Evolutionary conservation across 495 filamentous ascomycete genomes (phyloP).

Genomic region (Podospora pseudopauciseta): DNA sequence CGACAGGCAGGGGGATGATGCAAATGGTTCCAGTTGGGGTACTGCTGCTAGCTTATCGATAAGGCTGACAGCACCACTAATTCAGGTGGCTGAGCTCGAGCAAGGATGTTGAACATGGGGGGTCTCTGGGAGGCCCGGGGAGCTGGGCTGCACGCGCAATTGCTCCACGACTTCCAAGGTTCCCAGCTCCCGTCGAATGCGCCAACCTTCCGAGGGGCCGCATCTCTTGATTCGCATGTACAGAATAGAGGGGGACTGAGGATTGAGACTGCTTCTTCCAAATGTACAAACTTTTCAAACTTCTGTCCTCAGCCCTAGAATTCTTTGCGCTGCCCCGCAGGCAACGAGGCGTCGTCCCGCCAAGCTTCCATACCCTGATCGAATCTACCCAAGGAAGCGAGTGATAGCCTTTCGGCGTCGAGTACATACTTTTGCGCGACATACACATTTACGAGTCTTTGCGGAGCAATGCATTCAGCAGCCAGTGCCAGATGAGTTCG

Average conservation of each 20-base stretch:
- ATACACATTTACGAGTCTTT: conserved; percentile 4
- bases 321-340: not conserved
- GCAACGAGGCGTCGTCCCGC: not conserved
- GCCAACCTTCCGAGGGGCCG: not conserved
- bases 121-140: conserved; percentile 13
- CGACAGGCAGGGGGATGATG: not conserved
- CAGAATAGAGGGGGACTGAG: not conserved
- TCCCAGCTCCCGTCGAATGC: not conserved
- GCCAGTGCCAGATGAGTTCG: conserved; percentile 46
- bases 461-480: conserved; percentile 35
- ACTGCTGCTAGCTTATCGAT: conserved; percentile 21
- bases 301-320: not conserved
- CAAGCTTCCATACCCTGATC: not conserved
- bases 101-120: conserved; percentile 6
- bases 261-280: not conserved
- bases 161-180: conserved; percentile 7
- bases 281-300: not conserved
- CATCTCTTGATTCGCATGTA: not conserved
- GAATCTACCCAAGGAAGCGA: not conserved
- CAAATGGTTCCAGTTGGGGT: conserved; percentile 1
- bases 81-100: conserved; percentile 11
- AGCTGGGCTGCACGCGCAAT: conserved; percentile 23
- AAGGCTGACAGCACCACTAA: conserved; percentile 6
- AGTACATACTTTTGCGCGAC: not conserved
- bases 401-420: not conserved